Conservation (phyloP, 495 filamentous ascomycete genomes). For the Collariella sp. region DNA sequence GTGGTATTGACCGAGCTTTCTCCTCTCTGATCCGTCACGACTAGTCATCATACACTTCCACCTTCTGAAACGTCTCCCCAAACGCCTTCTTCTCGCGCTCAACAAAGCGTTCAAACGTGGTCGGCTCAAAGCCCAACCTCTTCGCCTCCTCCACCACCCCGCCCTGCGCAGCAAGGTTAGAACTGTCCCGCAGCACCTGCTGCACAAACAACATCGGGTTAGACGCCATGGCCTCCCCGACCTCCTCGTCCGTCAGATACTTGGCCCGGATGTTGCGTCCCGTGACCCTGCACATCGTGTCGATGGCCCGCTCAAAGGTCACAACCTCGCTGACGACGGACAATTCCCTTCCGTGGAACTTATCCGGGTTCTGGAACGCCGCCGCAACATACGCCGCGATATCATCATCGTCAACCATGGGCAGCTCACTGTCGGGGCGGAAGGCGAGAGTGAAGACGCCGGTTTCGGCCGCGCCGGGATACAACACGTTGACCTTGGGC, state of each 20-base stretch:
- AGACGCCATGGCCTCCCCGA: constrained; percentile 14
- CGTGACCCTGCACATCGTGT: constrained; percentile 23
- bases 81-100: constrained; percentile 27
- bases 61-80: constrained; percentile 14
- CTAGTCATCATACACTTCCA: too few species aligned
- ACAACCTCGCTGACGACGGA: constrained; percentile 34
- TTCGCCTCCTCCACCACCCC: constrained; percentile 32
- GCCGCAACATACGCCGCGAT: constrained; percentile 39
- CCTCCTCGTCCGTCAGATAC: constrained; percentile 35
- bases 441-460: constrained; percentile 19
- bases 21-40: too few species aligned
- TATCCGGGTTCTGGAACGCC: constrained; percentile 32
- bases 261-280: constrained; percentile 26
- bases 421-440: constrained; percentile 25
- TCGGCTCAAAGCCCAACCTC: constrained; percentile 23
- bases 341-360: constrained; percentile 33
- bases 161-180: too few species aligned
- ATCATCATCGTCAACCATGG: constrained; percentile 39
- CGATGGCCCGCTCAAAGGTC: constrained; percentile 25
- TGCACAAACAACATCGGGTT: constrained; percentile 21
- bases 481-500: constrained; percentile 28
- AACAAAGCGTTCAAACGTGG: constrained; percentile 33
- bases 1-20: too few species aligned
- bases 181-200: constrained; percentile 21
- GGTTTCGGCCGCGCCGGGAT: constrained; percentile 28